These are phyloP conservation scores for Pueraria montana DNA, from an alignment of 306 rosid genomes.

Conservation along the genomic window DNA sequence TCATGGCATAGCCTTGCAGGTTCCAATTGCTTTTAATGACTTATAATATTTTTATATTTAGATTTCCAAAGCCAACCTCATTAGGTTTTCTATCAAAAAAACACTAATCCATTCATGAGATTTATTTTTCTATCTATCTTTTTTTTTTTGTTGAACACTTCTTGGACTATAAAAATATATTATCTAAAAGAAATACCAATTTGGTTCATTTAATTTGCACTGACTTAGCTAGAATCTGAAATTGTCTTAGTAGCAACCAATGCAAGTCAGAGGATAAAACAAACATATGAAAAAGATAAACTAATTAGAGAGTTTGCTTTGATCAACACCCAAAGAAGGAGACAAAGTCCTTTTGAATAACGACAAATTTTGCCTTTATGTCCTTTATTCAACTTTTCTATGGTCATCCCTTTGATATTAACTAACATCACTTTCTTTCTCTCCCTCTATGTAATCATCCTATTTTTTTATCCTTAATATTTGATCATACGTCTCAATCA, in stretches of 20 bases:
- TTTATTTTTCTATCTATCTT: neutral
- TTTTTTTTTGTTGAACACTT: neutral
- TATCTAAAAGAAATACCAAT: neutral
- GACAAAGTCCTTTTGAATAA: conserved; percentile 32
- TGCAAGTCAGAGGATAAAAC: conserved; percentile 32
- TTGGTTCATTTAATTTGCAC: neutral
- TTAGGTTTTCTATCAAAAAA: no score
- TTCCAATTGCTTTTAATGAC: no score
- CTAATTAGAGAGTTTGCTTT: neutral
- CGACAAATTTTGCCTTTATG: conserved; percentile 49
- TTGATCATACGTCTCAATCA: conserved; percentile 43
- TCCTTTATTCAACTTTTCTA: conserved; percentile 15
- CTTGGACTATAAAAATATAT: neutral
- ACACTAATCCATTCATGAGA: no score
- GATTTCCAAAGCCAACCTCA: no score
- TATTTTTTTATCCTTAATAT: conserved; percentile 4
- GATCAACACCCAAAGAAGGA: conserved; percentile 16
- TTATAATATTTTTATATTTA: no score
- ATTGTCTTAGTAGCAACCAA: conserved; percentile 4
- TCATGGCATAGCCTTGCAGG: no score
- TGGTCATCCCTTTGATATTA: conserved; percentile 40
- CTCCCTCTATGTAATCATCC: neutral
- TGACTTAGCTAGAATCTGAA: neutral
- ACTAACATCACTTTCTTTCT: conserved; percentile 23
- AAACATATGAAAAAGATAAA: neutral